Evolutionary conservation across 2,329 filamentous ascomycete genomes (phyloP).

Genomic region (Chrysosporium queenslandicum): DNA sequence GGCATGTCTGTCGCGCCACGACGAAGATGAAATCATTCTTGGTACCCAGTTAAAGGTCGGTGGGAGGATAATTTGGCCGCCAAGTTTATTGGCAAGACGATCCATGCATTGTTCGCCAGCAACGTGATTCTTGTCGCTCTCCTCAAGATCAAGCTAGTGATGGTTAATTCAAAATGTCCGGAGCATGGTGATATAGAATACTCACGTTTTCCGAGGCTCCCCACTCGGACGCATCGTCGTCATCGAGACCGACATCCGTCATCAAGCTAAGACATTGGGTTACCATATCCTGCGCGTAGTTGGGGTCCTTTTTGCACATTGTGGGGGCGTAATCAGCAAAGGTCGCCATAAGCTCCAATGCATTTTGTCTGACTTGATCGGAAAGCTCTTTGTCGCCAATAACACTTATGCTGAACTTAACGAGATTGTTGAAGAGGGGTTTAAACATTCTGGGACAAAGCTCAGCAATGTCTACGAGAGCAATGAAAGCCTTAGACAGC

Average conservation of each 20-base stretch:
- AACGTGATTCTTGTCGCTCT: constrained; percentile 94
- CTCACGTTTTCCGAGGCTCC: constrained; percentile 79
- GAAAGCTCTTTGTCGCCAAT: constrained; percentile 92
- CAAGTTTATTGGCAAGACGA: constrained; percentile 89
- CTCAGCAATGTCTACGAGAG: constrained; percentile 89
- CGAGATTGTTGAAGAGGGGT: constrained; percentile 79
- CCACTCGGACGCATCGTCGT: constrained; percentile 93
- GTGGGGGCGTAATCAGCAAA: constrained; percentile 90
- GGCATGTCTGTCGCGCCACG: constrained; percentile 91
- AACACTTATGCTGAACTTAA: constrained; percentile 84
- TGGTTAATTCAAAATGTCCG: constrained; percentile 18
- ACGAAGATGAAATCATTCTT: constrained; percentile 89
- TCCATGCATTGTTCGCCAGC: constrained; percentile 99
- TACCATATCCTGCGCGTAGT: constrained; percentile 92
- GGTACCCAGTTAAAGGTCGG: constrained; percentile 96
- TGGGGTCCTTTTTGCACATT: constrained; percentile 90
- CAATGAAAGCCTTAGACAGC: constrained; percentile 77
- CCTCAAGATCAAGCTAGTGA: constrained; percentile 72
- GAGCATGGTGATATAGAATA: constrained; percentile 17
- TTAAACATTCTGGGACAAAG: constrained; percentile 97
- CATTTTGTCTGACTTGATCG: constrained; percentile 85
- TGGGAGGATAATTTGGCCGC: constrained; percentile 80
- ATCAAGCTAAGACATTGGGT: constrained; percentile 95
- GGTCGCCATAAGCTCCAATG: constrained; percentile 92
- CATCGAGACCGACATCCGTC: constrained; percentile 90